Evolutionary conservation across 768 basidiomycete species (phyloP).

Genomic region (Pluteus cervinus): DNA sequence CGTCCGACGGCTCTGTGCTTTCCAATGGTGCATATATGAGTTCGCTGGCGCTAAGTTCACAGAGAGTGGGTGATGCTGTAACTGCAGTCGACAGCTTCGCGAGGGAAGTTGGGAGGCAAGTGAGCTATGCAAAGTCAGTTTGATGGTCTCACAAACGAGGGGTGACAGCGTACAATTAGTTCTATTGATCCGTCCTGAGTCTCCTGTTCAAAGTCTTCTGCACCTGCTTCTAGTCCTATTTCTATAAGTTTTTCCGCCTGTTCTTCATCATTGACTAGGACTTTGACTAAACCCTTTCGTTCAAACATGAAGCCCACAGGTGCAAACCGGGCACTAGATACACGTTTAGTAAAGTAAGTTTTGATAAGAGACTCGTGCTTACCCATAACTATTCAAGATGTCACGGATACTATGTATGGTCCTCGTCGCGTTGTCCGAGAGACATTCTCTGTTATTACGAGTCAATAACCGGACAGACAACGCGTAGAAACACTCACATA

Average conservation of each 20-base stretch:
- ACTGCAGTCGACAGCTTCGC: constrained; percentile 31
- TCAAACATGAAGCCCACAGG: constrained; percentile 64
- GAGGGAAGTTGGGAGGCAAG: constrained; percentile 35
- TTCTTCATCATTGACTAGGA: constrained; percentile 25
- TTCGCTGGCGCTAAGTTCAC: constrained; percentile 38
- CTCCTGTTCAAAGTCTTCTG: constrained; percentile 38
- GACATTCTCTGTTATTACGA: constrained; percentile 41
- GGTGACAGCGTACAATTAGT: constrained; percentile 1
- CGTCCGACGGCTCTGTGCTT: constrained; percentile 28
- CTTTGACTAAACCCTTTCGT: constrained; percentile 45
- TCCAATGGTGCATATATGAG: constrained; percentile 51
- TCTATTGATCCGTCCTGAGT: constrained; percentile 23
- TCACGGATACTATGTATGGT: constrained; percentile 54
- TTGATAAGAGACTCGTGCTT: constrained; percentile 10
- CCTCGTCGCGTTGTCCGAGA: constrained; percentile 60
- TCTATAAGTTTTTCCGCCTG: constrained; percentile 32
- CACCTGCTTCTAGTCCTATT: constrained; percentile 30
- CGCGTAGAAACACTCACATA: constrained; percentile 37
- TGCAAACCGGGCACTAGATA: constrained; percentile 50
- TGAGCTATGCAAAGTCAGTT: constrained; percentile 32
- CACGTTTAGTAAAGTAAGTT: constrained; percentile 1
- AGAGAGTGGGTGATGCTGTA: constrained; percentile 14
- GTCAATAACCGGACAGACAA: constrained; percentile 1
- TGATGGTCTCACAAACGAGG: not conserved
- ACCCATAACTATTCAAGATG: constrained; percentile 44